phyloP scores from a whole-genome alignment of 2,329 filamentous ascomycete genomes.

The Colletotrichum sp. region DNA sequence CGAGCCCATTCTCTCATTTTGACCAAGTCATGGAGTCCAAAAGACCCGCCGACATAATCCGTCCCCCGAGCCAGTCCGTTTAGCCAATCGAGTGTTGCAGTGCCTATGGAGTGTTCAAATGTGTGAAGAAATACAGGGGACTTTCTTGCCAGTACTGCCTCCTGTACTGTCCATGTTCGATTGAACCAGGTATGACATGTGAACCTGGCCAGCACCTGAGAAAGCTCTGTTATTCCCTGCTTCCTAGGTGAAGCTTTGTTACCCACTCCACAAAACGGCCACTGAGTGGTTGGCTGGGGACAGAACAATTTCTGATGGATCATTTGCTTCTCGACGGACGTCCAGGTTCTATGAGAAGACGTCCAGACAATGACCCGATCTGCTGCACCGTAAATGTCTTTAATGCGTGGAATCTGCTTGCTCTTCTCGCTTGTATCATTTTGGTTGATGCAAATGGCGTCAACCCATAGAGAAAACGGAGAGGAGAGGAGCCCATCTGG shows the following conservation, averaged over 20 bases:
- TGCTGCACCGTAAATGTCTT: neutral
- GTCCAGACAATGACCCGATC: neutral
- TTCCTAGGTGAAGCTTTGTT: too few species aligned
- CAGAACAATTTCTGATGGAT: neutral
- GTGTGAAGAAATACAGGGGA: neutral
- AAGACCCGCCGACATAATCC: neutral
- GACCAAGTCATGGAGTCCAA: neutral
- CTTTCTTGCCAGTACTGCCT: neutral
- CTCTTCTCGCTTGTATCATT: neutral
- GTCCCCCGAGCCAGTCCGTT: neutral
- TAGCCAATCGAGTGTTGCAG: neutral
- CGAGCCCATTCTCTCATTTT: neutral
- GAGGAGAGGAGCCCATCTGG: neutral
- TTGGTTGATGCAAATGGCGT: neutral
- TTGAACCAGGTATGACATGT: neutral
- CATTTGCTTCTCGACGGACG: neutral
- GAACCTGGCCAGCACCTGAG: neutral
- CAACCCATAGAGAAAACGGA: neutral
- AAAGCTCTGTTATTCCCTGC: neutral
- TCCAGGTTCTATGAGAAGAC: neutral
- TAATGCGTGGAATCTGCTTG: neutral
- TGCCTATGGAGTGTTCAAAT: neutral
- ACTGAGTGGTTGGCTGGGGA: fast-evolving
- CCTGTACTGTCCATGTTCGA: neutral
- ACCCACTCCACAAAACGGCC: too few species aligned